Base-by-base conservation (phyloP, 768 basidiomycete genomes). In the Porphyrellus cyaneotinctus region DNA sequence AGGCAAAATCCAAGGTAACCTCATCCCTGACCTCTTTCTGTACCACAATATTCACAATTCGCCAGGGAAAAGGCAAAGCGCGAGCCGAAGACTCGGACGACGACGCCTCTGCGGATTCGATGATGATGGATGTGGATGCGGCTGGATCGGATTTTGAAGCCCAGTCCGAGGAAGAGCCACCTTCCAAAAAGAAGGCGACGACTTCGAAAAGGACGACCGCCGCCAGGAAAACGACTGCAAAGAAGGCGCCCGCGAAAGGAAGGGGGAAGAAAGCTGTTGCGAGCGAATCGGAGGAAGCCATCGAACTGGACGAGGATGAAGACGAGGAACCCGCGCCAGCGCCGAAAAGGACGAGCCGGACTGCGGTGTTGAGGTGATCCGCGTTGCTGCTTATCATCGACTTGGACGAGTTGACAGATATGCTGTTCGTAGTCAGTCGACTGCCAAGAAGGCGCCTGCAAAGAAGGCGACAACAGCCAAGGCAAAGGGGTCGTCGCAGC, bases 121-220 rank as follows among this genome's bases (percentile, higher is more conserved):
- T 89, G 87, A 72, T 77, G 72, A 84, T 88, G 80, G 87, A 92
- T 43, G 67, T 89, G 42, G 87, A 87, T 55, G 71, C 60, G 11
- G 78, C 66, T 2, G 79, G 74, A 17, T 85, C 79, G 30, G 84
- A 78, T 42, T 66, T 68, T 30, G 75, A 82, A 24, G 76, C 72
- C 0, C 48, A 49, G 17, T 63, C 63, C 3, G 80, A 82, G 32
- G 77, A 71, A 15, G 69, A 67, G 30, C 75, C 76, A 10, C 75
- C 76, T 41, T 70, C 70, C 28, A 70, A 68, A 46, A 81, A 72
- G 62, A 77, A 74, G 56, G 72, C 70, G 5, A 63, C 76, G 1
- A 63, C 75, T 43, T 74, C 73, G 43, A 66, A 46, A 50, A 66
- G 55, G 51, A 33, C 51, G 22, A 39, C 61, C 18, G 14, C 61